These are phyloP conservation scores for Candida stauntonica DNA, from an alignment of 805 yeast genomes.

Conservation along the genomic window DNA sequence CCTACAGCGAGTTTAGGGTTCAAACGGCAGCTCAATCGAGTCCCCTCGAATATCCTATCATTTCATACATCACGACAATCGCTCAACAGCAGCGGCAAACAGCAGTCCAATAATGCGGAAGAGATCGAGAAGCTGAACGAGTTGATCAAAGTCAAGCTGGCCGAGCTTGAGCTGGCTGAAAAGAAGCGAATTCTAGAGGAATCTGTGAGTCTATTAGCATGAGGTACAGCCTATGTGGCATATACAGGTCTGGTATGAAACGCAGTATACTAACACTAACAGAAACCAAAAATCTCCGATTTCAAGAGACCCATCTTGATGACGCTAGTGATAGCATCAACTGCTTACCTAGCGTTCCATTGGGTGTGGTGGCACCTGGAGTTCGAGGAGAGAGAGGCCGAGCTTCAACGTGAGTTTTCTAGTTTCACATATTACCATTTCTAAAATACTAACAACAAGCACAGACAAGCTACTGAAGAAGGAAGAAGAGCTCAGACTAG, in stretches of 20 bases:
- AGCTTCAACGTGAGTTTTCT: conserved; percentile 17
- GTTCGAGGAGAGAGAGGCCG: conserved; percentile 19
- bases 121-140: conserved; percentile 24
- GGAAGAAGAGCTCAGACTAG: conserved; percentile 12
- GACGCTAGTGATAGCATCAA: conserved; percentile 22
- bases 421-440: background rate
- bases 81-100: background rate
- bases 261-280: background rate
- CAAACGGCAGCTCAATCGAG: background rate
- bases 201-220: conserved; percentile 11
- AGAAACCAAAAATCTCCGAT: conserved; percentile 26
- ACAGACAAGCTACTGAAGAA: conserved; percentile 13
- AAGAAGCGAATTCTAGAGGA: conserved; percentile 11
- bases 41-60: background rate
- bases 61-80: background rate
- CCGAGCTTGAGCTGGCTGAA: conserved; percentile 19
- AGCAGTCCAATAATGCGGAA: conserved; percentile 14
- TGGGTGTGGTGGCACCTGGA: conserved; percentile 26
- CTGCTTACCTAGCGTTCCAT: conserved; percentile 22
- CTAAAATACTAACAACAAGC: background rate
- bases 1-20: background rate
- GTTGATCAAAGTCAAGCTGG: conserved; percentile 20
- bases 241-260: too few relatives aligned
- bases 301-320: conserved; percentile 24
- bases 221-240: background rate